Base-by-base conservation (phyloP, 305 asterid species). In the Ajuga reptans region DNA sequence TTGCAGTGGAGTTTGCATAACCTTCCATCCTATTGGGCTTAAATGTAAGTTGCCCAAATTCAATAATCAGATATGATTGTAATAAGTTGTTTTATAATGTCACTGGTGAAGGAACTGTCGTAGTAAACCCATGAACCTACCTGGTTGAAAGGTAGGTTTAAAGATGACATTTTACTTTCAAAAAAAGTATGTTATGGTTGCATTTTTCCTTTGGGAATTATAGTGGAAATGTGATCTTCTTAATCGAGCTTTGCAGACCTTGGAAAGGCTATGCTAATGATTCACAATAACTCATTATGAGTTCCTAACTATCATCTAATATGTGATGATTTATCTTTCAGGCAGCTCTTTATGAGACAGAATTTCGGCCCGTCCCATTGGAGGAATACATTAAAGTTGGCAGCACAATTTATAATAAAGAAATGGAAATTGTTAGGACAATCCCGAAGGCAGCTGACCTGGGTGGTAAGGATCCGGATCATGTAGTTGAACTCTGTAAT, bases 401-500 rank as follows among this genome's bases (percentile, higher is more conserved):
- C 7, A 83, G 78, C 70, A 74, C 90, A 66, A 83, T 94, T 70
- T 94, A 91, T 73, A 84, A 84, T 83, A 92, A 83, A 82, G 84
- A 86, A 64, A 87, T 94, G 98, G 84, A 84, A 60, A 77, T 85
- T 57, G 85, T 94, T 41, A 82, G 96, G 84, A 85, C 90, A 60
- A 77, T 94, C 60, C 82, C 95, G 5, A 94, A 85, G 82, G 75
- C 33, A 55, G 91, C 96, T 64, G 91, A 83, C 36, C 85, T 91
- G 72, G 91, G 94, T 68, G 96, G 98, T 75, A 94, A 85, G 82
- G 98, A 94, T 82, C 99, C 99, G 4, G 99, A 94, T 81, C 99
- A 94, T 77, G 75, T 94, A 63, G 92, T 86, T 71, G 96, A 94
- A 82, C 88, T 94, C 72, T 94, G 99, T 88, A 86, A 91, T 70